These are phyloP conservation scores for Phaeotremella fagi DNA, from an alignment of 768 basidiomycete genomes.

Conservation along the genomic window DNA sequence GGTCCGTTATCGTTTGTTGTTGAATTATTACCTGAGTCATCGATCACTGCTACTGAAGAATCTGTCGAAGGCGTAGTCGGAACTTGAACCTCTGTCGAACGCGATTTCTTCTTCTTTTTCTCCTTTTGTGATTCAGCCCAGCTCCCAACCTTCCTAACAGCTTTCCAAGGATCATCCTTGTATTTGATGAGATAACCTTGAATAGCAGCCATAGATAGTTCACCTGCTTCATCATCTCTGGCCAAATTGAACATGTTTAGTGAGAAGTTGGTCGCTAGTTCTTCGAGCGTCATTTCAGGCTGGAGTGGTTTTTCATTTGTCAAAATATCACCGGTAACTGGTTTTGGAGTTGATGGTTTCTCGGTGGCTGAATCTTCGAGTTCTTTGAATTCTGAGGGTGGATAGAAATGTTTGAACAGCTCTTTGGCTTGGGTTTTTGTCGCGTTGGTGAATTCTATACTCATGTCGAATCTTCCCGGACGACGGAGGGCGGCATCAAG, in stretches of 20 bases:
- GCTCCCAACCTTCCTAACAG: conserved; percentile 70
- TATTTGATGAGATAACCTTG: conserved; percentile 76
- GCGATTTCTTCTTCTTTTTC: no score
- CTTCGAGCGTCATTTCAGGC: no score
- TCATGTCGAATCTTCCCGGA: conserved; percentile 79
- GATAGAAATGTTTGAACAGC: conserved; percentile 44
- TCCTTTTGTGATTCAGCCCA: conserved; percentile 70
- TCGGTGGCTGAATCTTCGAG: conserved; percentile 1
- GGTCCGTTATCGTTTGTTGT: no score
- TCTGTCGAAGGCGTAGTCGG: no score
- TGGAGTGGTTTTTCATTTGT: conserved; percentile 6
- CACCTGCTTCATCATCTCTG: no score
- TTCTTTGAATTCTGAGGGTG: conserved; percentile 1
- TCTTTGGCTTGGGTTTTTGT: conserved; percentile 57
- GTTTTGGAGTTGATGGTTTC: not conserved
- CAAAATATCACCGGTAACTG: conserved; percentile 6
- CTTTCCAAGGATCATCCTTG: conserved; percentile 61
- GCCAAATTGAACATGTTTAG: no score
- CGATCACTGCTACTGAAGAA: no score
- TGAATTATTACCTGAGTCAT: no score
- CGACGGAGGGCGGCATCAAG: conserved; percentile 87
- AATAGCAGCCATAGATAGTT: conserved; percentile 79
- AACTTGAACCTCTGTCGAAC: no score
- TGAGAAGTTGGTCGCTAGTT: no score
- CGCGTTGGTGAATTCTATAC: conserved; percentile 77